Conservation (phyloP, 208 protist genomes). For the Acanthamoeba healyi region DNA sequence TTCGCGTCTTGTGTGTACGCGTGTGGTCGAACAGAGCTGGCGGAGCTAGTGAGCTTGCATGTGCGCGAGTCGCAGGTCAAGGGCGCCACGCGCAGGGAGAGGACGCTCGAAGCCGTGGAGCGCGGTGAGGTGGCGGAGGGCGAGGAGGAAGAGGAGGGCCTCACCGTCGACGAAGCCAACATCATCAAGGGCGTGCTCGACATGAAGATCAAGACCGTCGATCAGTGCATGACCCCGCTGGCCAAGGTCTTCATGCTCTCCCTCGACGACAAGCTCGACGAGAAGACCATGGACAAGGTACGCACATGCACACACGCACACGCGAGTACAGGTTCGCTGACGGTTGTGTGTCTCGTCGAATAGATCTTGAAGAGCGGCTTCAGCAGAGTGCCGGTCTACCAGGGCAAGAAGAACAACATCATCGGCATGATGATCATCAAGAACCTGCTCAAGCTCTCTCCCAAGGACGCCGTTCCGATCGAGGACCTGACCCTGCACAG, state of each 20-base stretch:
- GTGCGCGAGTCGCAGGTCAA: slow-evolving; percentile 8
- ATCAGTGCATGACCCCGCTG: slow-evolving; percentile 82
- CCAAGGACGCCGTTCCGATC: slow-evolving; percentile 69
- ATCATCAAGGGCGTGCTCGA: slow-evolving; percentile 73
- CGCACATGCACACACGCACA: slow-evolving; percentile 2
- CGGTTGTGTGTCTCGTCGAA: too few species aligned
- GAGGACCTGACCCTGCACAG: slow-evolving; percentile 64
- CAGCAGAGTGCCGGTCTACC: slow-evolving; percentile 93
- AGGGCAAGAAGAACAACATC: slow-evolving; percentile 90
- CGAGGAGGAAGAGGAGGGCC: background rate
- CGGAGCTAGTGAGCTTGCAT: slow-evolving; percentile 80
- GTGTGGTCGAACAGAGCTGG: slow-evolving; percentile 56
- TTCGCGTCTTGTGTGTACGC: background rate
- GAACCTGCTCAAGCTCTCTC: slow-evolving; percentile 88
- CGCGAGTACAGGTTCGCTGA: too few species aligned
- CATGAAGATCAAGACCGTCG: slow-evolving; percentile 85
- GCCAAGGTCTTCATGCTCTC: slow-evolving; percentile 84
- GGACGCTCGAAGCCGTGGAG: background rate
- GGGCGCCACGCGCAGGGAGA: background rate
- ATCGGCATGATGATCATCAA: slow-evolving; percentile 93
- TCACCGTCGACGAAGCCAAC: slow-evolving; percentile 6
- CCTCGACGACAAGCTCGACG: slow-evolving; percentile 23
- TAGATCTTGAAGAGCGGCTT: slow-evolving; percentile 89
- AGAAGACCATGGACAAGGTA: slow-evolving; percentile 79
- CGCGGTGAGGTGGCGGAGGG: background rate